phyloP scores from a whole-genome alignment of 2,329 filamentous ascomycete genomes.

The Fusarium nisikadoi region DNA sequence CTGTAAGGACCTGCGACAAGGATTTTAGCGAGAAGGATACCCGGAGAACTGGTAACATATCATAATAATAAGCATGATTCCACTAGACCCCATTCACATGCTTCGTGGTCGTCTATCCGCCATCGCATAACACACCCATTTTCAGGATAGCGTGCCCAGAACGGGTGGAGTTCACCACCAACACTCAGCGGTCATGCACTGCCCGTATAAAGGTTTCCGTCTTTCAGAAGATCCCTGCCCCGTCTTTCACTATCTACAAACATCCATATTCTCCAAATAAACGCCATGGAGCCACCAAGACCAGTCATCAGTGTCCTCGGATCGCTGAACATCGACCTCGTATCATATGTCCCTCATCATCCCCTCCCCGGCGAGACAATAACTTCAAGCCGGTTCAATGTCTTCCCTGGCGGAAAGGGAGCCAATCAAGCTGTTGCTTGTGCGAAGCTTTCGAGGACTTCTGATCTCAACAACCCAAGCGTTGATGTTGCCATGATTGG shows the following conservation, averaged over 20 bases:
- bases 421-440: constrained; percentile 95
- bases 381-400: constrained; percentile 79
- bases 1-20: not conserved
- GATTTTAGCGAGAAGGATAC: not conserved
- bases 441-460: constrained; percentile 77
- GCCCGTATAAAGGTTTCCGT: constrained; percentile 2
- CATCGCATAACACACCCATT: constrained; percentile 21
- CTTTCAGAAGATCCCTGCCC: too few relatives aligned
- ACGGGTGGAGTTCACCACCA: not conserved
- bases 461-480: constrained; percentile 48
- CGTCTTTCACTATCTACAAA: not conserved
- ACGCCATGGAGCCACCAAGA: not conserved
- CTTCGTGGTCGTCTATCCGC: not conserved
- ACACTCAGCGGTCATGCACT: not conserved
- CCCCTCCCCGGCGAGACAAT: constrained; percentile 89
- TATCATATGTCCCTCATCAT: constrained; percentile 87
- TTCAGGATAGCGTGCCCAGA: constrained; percentile 1
- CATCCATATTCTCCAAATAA: too few relatives aligned
- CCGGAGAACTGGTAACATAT: not conserved
- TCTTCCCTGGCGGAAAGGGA: constrained; percentile 89
- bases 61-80: not conserved
- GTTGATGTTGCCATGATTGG: constrained; percentile 76
- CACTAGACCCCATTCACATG: not conserved
- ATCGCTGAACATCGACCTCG: constrained; percentile 93
- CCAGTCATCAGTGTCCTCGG: constrained; percentile 80